phyloP scores from a whole-genome alignment of 2,329 filamentous ascomycete species.

The Aspergillus clavatus region DNA sequence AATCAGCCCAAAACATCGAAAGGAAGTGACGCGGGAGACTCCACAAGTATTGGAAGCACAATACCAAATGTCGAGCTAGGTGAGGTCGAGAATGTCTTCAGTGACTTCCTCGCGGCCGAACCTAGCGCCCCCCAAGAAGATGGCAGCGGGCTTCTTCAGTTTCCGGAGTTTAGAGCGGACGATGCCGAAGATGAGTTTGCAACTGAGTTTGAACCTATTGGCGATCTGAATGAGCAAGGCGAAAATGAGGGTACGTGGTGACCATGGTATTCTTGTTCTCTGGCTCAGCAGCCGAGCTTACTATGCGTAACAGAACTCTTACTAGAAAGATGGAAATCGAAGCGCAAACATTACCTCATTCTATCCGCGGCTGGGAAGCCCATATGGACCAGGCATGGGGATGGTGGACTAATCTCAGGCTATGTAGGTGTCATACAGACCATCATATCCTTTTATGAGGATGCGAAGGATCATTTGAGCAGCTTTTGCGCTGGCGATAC shows the following conservation, averaged over 20 bases:
- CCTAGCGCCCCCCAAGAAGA: constrained; percentile 37
- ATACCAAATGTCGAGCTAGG: constrained; percentile 54
- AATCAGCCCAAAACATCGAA: constrained; percentile 43
- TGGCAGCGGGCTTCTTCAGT: constrained; percentile 29
- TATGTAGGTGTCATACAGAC: constrained; percentile 96
- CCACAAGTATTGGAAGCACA: constrained; percentile 48
- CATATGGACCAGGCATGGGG: constrained; percentile 92
- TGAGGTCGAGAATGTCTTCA: constrained; percentile 77
- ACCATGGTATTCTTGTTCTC: neutral
- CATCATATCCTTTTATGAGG: constrained; percentile 94
- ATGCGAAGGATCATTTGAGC: constrained; percentile 67
- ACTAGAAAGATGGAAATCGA: constrained; percentile 76
- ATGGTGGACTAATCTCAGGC: constrained; percentile 81
- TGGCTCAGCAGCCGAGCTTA: constrained; percentile 9
- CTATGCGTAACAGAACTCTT: constrained; percentile 36
- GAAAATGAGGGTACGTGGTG: constrained; percentile 51
- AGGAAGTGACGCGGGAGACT: constrained; percentile 49
- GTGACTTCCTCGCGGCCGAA: constrained; percentile 56
- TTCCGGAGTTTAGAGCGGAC: constrained; percentile 37
- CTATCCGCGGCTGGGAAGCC: constrained; percentile 94
- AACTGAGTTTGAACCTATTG: constrained; percentile 70
- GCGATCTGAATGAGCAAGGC: constrained; percentile 51
- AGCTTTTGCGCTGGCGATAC: constrained; percentile 83
- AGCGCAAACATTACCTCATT: constrained; percentile 96
- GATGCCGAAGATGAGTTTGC: constrained; percentile 63